Evolutionary conservation across 345 rosid species (phyloP).

Genomic region (Clausena lansium): DNA sequence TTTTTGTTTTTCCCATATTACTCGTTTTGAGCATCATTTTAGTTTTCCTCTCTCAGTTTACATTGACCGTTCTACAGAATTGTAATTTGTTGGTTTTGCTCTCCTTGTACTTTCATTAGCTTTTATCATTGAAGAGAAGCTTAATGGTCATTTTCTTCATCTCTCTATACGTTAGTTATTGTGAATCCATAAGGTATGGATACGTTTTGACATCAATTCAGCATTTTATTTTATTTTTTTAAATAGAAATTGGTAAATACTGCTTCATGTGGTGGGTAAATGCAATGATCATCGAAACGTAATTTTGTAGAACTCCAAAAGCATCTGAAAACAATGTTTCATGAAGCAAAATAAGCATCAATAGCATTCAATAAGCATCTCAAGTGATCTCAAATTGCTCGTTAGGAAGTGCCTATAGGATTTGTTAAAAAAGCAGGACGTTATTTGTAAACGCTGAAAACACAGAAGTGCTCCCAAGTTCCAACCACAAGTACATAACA

Average conservation of each 20-base stretch:
- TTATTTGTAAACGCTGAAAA: no score
- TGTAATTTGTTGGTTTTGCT: conserved; percentile 17
- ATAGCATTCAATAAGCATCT: neutral
- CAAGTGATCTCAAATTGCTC: neutral
- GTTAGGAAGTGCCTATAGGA: neutral
- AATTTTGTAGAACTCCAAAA: neutral
- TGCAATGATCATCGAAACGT: neutral
- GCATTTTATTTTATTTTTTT: neutral
- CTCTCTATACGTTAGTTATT: neutral
- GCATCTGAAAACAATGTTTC: neutral
- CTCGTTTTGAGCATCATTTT: conserved; percentile 22
- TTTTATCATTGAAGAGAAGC: conserved; percentile 14
- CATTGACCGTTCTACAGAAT: conserved; percentile 19
- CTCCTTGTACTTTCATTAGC: conserved; percentile 13
- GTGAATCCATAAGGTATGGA: no score
- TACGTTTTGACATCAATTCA: neutral
- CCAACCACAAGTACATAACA: neutral
- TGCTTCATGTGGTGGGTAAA: neutral
- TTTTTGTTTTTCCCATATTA: neutral
- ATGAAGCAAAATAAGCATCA: no score
- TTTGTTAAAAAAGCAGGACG: neutral
- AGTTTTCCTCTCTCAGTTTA: conserved; percentile 2
- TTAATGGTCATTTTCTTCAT: neutral
- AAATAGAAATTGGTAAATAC: neutral
- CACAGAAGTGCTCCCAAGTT: neutral